Evolutionary conservation across 345 rosid species (phyloP), one percentile per base, ranked within the genome.

Genomic region (Laguncularia racemosa): DNA sequence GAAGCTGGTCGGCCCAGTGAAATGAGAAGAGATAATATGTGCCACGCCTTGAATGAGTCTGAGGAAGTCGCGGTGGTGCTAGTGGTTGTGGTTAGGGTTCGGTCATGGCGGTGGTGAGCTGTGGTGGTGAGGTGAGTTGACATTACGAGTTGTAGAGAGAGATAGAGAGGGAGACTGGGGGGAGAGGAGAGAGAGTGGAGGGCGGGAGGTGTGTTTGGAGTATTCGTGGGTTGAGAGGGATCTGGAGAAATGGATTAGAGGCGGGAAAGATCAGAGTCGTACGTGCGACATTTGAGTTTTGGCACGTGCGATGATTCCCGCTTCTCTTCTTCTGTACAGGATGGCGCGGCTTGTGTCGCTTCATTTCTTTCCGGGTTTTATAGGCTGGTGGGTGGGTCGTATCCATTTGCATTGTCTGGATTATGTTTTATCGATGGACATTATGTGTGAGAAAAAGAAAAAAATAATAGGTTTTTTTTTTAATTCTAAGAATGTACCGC

Each of bases 21-120:
- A 55, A 83, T 63, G 64, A 85, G 66, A 58, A 77, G 71, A 6
- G 77, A 67, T 46, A 77, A 56, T 43, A 85, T 49, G 71, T 78
- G 80, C 87, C 89, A 83, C 44, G 89, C 83, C 64, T 80, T 75
- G 17, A 76, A 73, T n/a, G 55, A 58, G 4, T 55, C 62, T 48
- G 48, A 14, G 48, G 75, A 16, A 49, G 28, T 38, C 44, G 69
- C 48, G 46, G 61, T 56, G 59, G 64, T 0, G 44, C 38, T 18
- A 14, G 60, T 33, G 10, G 40, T 33, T 33, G 40, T 6, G 40
- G 40, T 33, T 4, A 33, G 40, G 4, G 40, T 33, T 33, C 40
- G 40, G 40, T 44, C 16, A 45, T 57, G 11, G 14, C 12, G 49
- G 59, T 0, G 16, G 28, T 23, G 66, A 51, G 43, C 18, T 48